Conservation (phyloP, 2,329 filamentous ascomycete species). For the Exophiala aquamarina region DNA sequence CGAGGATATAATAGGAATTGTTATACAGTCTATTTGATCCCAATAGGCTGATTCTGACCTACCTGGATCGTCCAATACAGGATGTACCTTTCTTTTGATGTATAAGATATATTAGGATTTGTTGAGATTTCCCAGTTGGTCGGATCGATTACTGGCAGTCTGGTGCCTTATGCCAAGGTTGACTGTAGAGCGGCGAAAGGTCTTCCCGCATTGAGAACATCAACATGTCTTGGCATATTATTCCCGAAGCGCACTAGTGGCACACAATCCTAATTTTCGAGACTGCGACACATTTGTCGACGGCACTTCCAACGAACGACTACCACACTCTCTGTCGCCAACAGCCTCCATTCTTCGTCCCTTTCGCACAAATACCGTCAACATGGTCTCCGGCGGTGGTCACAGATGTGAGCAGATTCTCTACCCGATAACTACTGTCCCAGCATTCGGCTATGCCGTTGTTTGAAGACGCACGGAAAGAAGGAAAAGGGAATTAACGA, state of each 20-base stretch:
- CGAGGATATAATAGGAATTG: too few species aligned
- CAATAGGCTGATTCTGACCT: too few species aligned
- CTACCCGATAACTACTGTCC: neutral
- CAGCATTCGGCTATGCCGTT: too few species aligned
- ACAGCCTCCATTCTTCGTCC: conserved; percentile 36
- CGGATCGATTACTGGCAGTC: too few species aligned
- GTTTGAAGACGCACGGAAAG: too few species aligned
- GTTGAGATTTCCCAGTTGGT: too few species aligned
- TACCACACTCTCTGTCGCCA: conserved; percentile 42
- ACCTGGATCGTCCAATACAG: too few species aligned
- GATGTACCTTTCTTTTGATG: too few species aligned
- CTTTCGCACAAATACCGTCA: conserved; percentile 49
- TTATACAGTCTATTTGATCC: too few species aligned
- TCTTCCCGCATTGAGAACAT: conserved; percentile 2
- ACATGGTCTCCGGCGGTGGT: conserved; percentile 84
- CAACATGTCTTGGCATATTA: conserved; percentile 17
- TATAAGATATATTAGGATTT: too few species aligned
- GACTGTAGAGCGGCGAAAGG: neutral
- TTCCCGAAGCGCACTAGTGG: conserved; percentile 10
- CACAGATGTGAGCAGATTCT: conserved; percentile 73
- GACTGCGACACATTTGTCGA: conserved; percentile 13
- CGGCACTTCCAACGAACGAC: conserved; percentile 31
- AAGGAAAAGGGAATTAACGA: neutral
- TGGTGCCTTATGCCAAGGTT: too few species aligned
- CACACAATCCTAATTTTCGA: conserved; percentile 23